Evolutionary conservation across 768 basidiomycete species (phyloP), one percentile per base, ranked within the genome.

Genomic region (Mrakia hoshinonis): DNA sequence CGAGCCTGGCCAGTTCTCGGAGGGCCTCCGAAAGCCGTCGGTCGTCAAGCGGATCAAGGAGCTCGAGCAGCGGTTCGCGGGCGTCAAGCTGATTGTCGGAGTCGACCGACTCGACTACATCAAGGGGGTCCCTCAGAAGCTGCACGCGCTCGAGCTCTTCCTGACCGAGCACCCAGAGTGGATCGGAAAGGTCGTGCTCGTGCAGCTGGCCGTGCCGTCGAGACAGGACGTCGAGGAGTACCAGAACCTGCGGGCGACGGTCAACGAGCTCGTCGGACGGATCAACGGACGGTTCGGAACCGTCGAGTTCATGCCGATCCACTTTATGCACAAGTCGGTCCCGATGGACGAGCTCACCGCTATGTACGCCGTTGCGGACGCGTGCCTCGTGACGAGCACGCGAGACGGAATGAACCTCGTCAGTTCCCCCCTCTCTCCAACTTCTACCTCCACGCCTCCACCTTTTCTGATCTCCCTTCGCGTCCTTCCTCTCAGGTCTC

Each of bases 221-320:
- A 85, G 96, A 31, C 93, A 96, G 80, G 96, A 98, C 77, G 96
- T 99, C 66, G 96, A 99, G 81, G 96, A 99, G 81, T 99, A 99
- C 79, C 96, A 99, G 80, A 98, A 97, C 81, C 81, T 98, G 72
- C 87, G 96, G 20, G 87, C 92, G 22, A 91, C 90, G 1, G 93
- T 98, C 67, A 98, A 98, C 82, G 94, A 99, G 79, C 86, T 99
- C 62, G 96, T 99, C 38, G 96, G 96, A 2, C 87, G 95, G 31
- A 98, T 99, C 81, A 99, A 99, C 78, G 96, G 96, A 10, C 89
- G 93, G 11, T 99, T 99, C 77, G 96, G 96, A 38, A 98, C 96
- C 1, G 93, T 98, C 77, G 96, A 99, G 76, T 98, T 95, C 79
- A 96, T 97, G 92, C 96, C 96, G 7, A 98, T 99, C 73, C 96